phyloP scores from a whole-genome alignment of 257 asterid genomes.

The Thymus quinquecostatus region DNA sequence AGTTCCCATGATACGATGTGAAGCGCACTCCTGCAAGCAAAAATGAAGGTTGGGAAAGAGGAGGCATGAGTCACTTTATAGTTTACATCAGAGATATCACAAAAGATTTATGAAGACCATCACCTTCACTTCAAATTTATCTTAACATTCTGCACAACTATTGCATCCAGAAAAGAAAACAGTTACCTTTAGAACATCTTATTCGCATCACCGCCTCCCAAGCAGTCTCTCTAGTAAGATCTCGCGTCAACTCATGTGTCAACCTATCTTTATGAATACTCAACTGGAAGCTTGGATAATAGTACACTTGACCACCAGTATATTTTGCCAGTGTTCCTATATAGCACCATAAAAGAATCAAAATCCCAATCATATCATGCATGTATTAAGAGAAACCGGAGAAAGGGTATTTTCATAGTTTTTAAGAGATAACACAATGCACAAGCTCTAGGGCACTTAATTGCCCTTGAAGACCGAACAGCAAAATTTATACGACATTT shows the following conservation, averaged over 20 bases:
- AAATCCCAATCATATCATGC: constrained; percentile 13
- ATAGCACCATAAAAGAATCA: constrained; percentile 23
- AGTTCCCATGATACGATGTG: constrained; percentile 89
- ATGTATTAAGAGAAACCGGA: constrained; percentile 2
- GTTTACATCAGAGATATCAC: constrained; percentile 3
- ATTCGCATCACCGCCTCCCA: constrained; percentile 97
- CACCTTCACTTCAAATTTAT: neutral
- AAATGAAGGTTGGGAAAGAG: neutral
- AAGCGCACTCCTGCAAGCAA: constrained; percentile 76
- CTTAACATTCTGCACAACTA: constrained; percentile 5
- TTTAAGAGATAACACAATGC: constrained; percentile 4
- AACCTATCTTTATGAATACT: constrained; percentile 62
- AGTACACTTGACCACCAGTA: constrained; percentile 91
- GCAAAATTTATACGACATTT: neutral
- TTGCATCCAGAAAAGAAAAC: constrained; percentile 16
- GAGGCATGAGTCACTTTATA: neutral
- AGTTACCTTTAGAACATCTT: constrained; percentile 88
- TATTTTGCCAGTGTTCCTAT: constrained; percentile 92
- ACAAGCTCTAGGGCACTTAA: constrained; percentile 6
- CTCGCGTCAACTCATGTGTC: constrained; percentile 78
- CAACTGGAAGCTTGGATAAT: constrained; percentile 78
- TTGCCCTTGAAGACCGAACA: neutral
- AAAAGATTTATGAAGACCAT: neutral
- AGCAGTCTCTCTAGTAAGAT: constrained; percentile 90
- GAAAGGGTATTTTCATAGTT: neutral